Base-by-base conservation (phyloP, 192 early-diverging fungal genomes). In the Backusella tuberculispora region DNA sequence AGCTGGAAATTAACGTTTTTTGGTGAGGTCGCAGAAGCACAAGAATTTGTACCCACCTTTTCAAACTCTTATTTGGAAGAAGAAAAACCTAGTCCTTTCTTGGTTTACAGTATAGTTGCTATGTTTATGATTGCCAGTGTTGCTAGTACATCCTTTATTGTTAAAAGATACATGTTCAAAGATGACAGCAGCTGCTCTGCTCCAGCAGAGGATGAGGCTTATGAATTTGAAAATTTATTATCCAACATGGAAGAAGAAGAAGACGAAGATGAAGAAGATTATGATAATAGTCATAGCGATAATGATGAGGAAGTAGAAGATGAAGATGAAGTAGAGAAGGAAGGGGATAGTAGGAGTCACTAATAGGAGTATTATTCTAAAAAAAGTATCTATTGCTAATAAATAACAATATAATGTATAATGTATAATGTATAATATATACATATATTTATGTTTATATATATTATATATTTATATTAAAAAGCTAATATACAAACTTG, bases 1-100 rank as follows among this genome's bases (percentile, higher is more conserved):
- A 82, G 88, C 8, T 96, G 94, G 94, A 81, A 82, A 53, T 78
- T 95, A 46, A 88, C 83, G 15, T 79, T 95, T 34, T 93, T 84
- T 79, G 93, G 93, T 45, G 90, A 95, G 78, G 75, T 66, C 17
- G 46, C 40, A 10, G 56, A 19, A 29, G 72, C 4, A 34, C 4
- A 14, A 0, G 8, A 26, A 8, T 4, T 26, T 29, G 63, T 15
- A 5, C 14, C 10, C 15, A 64, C 1, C 10, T 42, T 42, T 13
- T 19, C 41, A 26, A 69, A 69, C 40, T 38, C 37, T 40, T 37
- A 66, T 40, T 19, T 40, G n/a, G 37, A 66, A n/a, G 65, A 66
- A 66, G 34, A 41, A 66, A 40, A 66, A 17, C 21, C 15, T 13
- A 24, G 42, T 29, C 19, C 40, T 17, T 69, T 21, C 12, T 69